Evolutionary conservation across 2,329 filamentous ascomycete species (phyloP), one percentile per base, ranked within the genome.

Genomic region (Allantophomopsis lycopodina): DNA sequence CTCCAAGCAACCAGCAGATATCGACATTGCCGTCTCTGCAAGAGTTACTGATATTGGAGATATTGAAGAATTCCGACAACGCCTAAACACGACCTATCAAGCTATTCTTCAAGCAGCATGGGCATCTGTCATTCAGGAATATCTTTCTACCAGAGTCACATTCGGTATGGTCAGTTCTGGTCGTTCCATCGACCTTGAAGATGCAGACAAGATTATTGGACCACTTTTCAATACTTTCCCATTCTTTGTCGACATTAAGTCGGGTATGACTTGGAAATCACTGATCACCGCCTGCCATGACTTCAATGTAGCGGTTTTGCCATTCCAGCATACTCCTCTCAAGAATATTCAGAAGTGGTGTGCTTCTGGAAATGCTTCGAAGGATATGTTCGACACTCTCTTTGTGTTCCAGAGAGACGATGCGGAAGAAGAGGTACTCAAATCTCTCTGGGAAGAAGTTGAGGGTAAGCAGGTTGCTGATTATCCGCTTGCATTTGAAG

Each of bases 171-270:
- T 95, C 11, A 70, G 84, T 0, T 91, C 87, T 6, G 89, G 88
- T 1, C 71, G 88, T 43, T 73, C 76, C 0, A 71, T 93, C 4
- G 73, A 83, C 34, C 60, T 86, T 11, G 68, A 79, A 7, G 65
- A 66, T 2, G 70, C 78, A 2, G 80, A 87, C 36, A 54, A 66
- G 16, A 73, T 83, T 1, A 71, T 91, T 33, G 89, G 88, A 0
- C 88, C 89, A 0, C 61, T 95, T 15, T 94, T 95, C 68, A 95
- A 95, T 54, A 94, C 87, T 0, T 63, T 95, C 1, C 86, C 88
- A 0, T 86, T 82, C 53, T 68, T 73, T 40, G 59, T 76, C 28
- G 53, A 61, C 5, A 47, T 70, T 12, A 44, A 59, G 6, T 46
- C 55, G 1, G 51, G 57, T 0, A 61, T 68, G 4, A 74, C 66